These are phyloP conservation scores for Dictyostelium discoideum DNA, from an alignment of 78 protist genomes.

Conservation along the genomic window DNA sequence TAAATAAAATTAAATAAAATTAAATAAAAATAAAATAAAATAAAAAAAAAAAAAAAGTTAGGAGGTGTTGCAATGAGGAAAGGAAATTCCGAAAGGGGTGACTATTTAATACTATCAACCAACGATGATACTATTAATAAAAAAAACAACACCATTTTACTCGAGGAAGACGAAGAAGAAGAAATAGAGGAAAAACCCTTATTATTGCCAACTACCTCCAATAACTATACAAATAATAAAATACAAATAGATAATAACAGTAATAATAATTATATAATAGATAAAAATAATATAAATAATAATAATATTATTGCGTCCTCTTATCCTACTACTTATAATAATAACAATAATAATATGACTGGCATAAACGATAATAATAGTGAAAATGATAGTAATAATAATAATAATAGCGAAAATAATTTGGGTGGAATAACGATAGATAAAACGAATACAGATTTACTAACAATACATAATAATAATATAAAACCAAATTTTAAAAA, in stretches of 20 bases:
- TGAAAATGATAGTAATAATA: background rate
- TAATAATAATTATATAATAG: background rate
- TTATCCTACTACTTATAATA: background rate
- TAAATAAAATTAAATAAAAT: too few relatives aligned
- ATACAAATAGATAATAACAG: too few relatives aligned
- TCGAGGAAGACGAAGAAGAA: background rate
- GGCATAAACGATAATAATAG: background rate
- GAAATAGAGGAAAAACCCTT: background rate
- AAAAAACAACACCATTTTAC: background rate
- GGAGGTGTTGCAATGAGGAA: background rate
- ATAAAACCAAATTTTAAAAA: background rate
- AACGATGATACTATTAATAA: background rate
- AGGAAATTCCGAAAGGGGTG: background rate
- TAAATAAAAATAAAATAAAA: too few relatives aligned
- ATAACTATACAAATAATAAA: background rate
- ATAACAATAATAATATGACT: background rate
- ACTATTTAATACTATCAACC: background rate
- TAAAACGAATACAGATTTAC: background rate
- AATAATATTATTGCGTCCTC: background rate
- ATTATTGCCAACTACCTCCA: background rate
- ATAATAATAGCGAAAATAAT: background rate
- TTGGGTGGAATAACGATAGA: background rate
- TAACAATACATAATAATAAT: constrained; percentile 3
- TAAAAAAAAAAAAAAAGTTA: background rate
- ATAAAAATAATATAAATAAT: background rate